Evolutionary conservation across 306 rosid genomes (phyloP).

Genomic region (Casuarina cunninghamiana): DNA sequence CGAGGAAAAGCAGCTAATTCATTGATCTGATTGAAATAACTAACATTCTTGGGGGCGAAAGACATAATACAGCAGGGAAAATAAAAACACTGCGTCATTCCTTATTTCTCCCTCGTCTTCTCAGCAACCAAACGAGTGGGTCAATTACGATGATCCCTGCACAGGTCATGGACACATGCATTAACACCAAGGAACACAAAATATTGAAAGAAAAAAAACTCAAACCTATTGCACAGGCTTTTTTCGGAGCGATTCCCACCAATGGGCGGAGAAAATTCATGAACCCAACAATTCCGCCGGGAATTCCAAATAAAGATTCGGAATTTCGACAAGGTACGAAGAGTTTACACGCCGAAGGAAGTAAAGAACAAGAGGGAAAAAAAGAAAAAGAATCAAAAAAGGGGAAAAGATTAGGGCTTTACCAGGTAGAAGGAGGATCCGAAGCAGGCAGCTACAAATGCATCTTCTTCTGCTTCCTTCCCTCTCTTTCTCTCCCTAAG

Average conservation of each 20-base stretch:
- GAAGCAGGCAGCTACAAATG: not conserved
- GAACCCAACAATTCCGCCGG: not conserved
- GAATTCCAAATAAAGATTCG: not conserved
- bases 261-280: not conserved
- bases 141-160: not conserved
- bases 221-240: not conserved
- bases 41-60: not conserved
- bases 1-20: not conserved
- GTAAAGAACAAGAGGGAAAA: not conserved
- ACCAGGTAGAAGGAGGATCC: conserved; percentile 12
- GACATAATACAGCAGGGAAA: not conserved
- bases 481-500: not conserved
- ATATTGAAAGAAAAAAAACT: not conserved
- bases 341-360: not conserved
- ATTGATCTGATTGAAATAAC: not conserved
- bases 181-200: not conserved
- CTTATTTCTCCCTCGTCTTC: not conserved
- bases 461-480: conserved; percentile 7
- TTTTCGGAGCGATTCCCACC: not conserved
- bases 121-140: conserved; percentile 7
- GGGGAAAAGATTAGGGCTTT: conserved; percentile 23
- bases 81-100: not conserved
- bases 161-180: not conserved
- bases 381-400: not conserved
- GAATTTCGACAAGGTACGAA: not conserved